Conservation (phyloP, 2,329 filamentous ascomycete species). For the Botryotinia globosa region DNA sequence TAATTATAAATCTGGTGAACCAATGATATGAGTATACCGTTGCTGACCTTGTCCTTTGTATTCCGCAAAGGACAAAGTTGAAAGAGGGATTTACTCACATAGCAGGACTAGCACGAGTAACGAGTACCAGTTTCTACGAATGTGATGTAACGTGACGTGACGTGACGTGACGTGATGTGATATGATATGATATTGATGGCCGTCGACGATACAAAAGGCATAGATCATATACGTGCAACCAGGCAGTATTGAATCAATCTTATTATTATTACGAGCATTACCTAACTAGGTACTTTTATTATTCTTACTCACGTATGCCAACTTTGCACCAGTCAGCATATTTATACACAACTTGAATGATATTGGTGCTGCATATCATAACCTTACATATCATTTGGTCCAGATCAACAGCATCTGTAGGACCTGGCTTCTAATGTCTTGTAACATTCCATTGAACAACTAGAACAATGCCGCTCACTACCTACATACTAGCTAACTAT, state of each 20-base stretch:
- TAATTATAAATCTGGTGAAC: neutral
- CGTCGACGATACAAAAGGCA: neutral
- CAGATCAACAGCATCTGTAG: no score
- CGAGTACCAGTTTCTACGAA: neutral
- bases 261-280: no score
- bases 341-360: no score
- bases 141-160: no score
- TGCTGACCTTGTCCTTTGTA: neutral
- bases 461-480: neutral
- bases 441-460: neutral
- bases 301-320: neutral
- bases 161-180: neutral
- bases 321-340: no score
- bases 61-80: neutral
- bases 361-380: no score
- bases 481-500: no score
- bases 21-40: neutral
- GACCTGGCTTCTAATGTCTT: neutral
- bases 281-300: neutral
- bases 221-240: neutral
- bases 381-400: no score
- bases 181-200: neutral
- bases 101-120: neutral
- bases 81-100: neutral
- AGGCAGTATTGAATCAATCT: neutral